Percentiles rank a stretch among this genome's conserved stretches.
These are phyloP conservation scores for Pyrenopolyporus hunteri DNA, from an alignment of 495 filamentous ascomycete species.

Conservation along the genomic window DNA sequence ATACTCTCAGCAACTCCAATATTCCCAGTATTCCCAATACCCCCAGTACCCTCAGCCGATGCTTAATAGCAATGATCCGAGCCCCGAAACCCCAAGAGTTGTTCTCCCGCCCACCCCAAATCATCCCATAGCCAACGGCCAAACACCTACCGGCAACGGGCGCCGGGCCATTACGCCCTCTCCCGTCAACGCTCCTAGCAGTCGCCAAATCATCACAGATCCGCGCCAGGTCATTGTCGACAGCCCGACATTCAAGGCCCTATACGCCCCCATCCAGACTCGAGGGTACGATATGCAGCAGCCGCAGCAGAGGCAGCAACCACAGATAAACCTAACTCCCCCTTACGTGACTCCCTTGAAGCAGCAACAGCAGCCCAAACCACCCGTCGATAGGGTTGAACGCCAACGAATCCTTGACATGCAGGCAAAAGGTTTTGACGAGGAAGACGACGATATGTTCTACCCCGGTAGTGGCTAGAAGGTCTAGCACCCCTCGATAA, in stretches of 20 bases:
- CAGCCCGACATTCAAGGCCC: constrained; percentile 1
- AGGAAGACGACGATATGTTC: constrained; percentile 21
- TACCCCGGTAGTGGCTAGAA: constrained; percentile 8
- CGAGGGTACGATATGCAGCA: constrained; percentile 1
- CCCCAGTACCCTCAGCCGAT: background rate
- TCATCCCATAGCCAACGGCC: background rate
- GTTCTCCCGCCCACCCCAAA: background rate
- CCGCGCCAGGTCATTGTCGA: background rate
- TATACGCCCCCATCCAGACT: constrained; percentile 7
- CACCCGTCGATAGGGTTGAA: background rate
- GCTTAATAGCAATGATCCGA: background rate
- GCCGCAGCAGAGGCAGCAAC: background rate
- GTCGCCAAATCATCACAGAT: constrained; percentile 3
- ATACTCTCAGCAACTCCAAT: too few relatives aligned
- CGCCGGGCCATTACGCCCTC: background rate
- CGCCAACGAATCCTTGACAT: constrained; percentile 3
- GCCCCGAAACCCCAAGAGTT: background rate
- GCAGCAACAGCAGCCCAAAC: background rate
- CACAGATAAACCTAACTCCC: background rate
- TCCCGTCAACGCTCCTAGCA: background rate
- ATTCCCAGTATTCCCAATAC: too few relatives aligned
- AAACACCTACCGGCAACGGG: background rate
- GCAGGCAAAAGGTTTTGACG: constrained; percentile 1
- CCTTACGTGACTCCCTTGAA: background rate
- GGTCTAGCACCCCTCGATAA: background rate